Conservation (phyloP, 805 yeast species). For the Cyberlindnera galapagoensis region DNA sequence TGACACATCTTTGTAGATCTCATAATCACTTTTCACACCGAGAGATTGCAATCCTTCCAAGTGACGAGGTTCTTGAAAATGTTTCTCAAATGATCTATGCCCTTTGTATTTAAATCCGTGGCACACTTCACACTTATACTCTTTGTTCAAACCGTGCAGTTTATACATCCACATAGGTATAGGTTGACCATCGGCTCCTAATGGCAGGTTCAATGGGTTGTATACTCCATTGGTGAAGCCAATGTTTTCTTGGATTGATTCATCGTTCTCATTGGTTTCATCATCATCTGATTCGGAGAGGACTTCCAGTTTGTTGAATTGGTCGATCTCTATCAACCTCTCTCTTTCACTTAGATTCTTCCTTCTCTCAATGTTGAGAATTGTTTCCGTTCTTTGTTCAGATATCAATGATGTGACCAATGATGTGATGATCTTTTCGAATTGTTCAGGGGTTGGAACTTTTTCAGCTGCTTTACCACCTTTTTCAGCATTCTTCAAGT, state of each 20-base stretch:
- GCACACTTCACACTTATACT: constrained; percentile 79
- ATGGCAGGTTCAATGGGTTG: constrained; percentile 56
- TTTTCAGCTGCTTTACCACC: constrained; percentile 28
- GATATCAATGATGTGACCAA: too few species aligned
- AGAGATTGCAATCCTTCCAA: constrained; percentile 64
- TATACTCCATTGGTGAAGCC: constrained; percentile 21
- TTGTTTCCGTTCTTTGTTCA: constrained; percentile 46
- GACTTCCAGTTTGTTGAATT: constrained; percentile 23
- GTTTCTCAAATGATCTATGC: constrained; percentile 60
- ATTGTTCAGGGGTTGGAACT: too few species aligned
- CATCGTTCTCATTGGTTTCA: constrained; percentile 30
- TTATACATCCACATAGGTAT: constrained; percentile 93
- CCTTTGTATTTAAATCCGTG: constrained; percentile 73
- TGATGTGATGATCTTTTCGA: too few species aligned
- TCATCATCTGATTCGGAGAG: constrained; percentile 12
- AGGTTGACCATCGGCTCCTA: constrained; percentile 87
- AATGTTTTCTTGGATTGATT: constrained; percentile 3
- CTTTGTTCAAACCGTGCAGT: constrained; percentile 73
- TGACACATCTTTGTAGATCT: constrained; percentile 56
- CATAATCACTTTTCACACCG: constrained; percentile 51
- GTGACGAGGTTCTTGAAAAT: constrained; percentile 70
- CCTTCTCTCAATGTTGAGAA: constrained; percentile 55
- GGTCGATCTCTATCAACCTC: constrained; percentile 27
- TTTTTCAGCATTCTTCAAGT: constrained; percentile 39
- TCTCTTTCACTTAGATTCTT: constrained; percentile 59